Evolutionary conservation across 2,329 filamentous ascomycete genomes (phyloP), one percentile per base, ranked within the genome.

Genomic region (Neofusicoccum kwambonambiense): DNA sequence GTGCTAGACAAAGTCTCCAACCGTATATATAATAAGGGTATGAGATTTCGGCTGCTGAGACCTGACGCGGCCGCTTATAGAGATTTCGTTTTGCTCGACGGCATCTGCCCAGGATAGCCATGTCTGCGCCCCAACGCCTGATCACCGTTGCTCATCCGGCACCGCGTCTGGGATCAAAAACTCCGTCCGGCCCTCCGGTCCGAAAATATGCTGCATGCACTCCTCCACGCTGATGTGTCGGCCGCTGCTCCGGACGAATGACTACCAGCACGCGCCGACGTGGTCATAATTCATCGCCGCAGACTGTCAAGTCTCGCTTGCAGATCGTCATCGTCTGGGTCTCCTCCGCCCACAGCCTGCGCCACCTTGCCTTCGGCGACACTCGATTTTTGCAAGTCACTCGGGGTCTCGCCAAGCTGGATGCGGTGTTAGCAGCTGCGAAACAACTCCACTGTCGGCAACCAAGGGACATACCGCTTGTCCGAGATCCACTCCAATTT

Each of bases 401-500:
- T 89, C 0, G 95, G 95, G 2, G 94, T 95, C 76, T 97, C 93
- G 65, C 93, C 94, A 72, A 99, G 87, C 93, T 98, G 75, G 68
- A 71, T 54, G 65, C 50, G 54, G 42, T 19, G 68, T 69, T 65
- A 71, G 67, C 42, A 64, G n/a, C 50, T 39, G 42, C 19, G 39
- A 44, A 35, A 45, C 61, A 49, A 12, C 34, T 12, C 51, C 31
- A 42, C 35, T 11, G 15, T 54, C n/a, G 44, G 13, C 31, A 12
- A 3, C 39, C 34, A 34, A n/a, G 27, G 41, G 45, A 63, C 45
- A 84, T 84, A 98, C 94, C 70, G 91, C 85, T 79, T 95, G 91
- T 71, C 90, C 93, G 65, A 98, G 84, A 74, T 99, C 94, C 35
- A 99, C 89, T 62, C 95, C 95, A 76, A 99, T 97, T 80, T 98